These are phyloP conservation scores for Aschersonia sp. DNA, from an alignment of 2,329 filamentous ascomycete genomes.

Conservation along the genomic window DNA sequence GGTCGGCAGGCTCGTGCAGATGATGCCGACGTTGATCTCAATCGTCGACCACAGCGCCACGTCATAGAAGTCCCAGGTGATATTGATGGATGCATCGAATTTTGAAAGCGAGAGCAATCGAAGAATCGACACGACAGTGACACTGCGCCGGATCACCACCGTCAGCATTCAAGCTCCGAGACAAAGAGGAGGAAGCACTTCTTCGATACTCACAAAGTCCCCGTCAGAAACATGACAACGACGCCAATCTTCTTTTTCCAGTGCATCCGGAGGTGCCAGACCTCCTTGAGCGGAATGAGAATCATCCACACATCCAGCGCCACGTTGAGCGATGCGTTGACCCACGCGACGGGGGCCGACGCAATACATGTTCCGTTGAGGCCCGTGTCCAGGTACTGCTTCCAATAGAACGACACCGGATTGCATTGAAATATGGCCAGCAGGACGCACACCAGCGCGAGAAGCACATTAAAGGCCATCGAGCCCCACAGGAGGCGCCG, in stretches of 20 bases:
- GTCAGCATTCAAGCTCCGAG: not conserved
- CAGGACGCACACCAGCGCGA: conserved; percentile 22
- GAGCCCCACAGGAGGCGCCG: conserved; percentile 22
- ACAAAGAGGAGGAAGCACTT: not conserved
- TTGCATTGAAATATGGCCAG: conserved; percentile 30
- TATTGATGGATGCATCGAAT: conserved; percentile 11
- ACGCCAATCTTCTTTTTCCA: conserved; percentile 30
- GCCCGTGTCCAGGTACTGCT: conserved; percentile 25
- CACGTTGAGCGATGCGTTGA: conserved; percentile 33
- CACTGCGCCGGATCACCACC: conserved; percentile 4
- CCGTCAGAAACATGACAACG: conserved; percentile 29
- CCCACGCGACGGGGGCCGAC: conserved; percentile 29
- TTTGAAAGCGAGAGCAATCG: conserved; percentile 12
- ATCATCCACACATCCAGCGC: conserved; percentile 33
- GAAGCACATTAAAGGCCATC: conserved; percentile 19
- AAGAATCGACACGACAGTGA: conserved; percentile 15
- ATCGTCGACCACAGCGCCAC: conserved; percentile 14
- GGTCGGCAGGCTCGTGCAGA: conserved; percentile 16
- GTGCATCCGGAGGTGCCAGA: conserved; percentile 21
- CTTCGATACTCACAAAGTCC: conserved; percentile 17
- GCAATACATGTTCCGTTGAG: conserved; percentile 29
- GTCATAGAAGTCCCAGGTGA: conserved; percentile 11
- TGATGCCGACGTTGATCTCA: conserved; percentile 16
- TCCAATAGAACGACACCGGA: conserved; percentile 34
- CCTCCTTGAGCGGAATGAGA: conserved; percentile 26